phyloP scores from a whole-genome alignment of 1,139 yeast genomes.

The Sugiyamaella neomexicana region DNA sequence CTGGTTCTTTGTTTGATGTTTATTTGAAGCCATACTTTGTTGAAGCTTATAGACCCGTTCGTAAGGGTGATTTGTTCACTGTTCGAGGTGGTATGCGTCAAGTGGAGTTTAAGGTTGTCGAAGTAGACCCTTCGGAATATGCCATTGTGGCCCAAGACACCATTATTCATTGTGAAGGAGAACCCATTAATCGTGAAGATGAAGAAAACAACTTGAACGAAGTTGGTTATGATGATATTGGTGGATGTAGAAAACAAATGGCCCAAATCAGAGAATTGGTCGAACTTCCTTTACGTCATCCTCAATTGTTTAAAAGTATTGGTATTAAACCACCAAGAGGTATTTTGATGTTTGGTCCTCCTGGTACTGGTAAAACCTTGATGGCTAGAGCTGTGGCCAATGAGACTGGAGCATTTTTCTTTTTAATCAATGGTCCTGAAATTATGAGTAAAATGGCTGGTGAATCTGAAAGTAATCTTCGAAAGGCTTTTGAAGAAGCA shows the following conservation, averaged over 20 bases:
- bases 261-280: conserved; percentile 97
- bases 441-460: conserved; percentile 99
- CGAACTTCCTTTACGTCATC: conserved; percentile 94
- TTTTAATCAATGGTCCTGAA: conserved; percentile 98
- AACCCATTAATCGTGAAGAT: conserved; percentile 97
- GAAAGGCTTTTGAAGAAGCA: conserved; percentile 99
- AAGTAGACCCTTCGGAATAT: conserved; percentile 94
- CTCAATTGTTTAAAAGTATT: conserved; percentile 91
- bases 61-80: conserved; percentile 94
- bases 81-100: conserved; percentile 99
- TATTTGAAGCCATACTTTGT: conserved; percentile 97
- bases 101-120: conserved; percentile 97
- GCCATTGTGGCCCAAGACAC: conserved; percentile 99
- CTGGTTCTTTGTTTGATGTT: conserved; percentile 96
- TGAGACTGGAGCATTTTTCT: conserved; percentile 98
- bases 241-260: conserved; percentile 98
- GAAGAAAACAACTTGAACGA: conserved; percentile 95
- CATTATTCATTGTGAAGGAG: conserved; percentile 97
- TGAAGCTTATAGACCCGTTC: conserved; percentile 97
- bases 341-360: conserved; percentile 96
- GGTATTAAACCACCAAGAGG: conserved; percentile 99
- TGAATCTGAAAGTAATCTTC: conserved; percentile 94
- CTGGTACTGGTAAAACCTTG: conserved; percentile 98
- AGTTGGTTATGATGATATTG: conserved; percentile 98
- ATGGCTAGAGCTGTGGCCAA: conserved; percentile 99